These are phyloP conservation scores for Leccinum pachyderme DNA, from an alignment of 1,284 basidiomycete genomes.

Conservation along the genomic window DNA sequence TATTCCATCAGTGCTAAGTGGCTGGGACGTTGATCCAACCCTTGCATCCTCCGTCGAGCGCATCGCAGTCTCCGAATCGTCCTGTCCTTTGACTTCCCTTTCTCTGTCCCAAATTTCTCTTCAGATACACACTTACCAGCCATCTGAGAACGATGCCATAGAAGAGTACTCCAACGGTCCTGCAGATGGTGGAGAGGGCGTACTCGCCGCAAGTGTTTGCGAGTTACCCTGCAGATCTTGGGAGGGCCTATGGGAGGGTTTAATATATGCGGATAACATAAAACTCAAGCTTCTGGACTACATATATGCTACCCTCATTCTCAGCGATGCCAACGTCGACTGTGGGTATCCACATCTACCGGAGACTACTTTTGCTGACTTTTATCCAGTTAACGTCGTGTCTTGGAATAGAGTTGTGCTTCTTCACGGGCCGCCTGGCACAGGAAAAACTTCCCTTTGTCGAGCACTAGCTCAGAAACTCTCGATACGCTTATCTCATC, in stretches of 20 bases:
- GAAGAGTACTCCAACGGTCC: constrained; percentile 79
- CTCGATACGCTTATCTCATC: constrained; percentile 82
- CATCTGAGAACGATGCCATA: constrained; percentile 63
- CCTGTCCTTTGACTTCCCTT: constrained; percentile 54
- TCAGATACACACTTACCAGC: constrained; percentile 87
- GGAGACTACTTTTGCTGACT: constrained; percentile 4
- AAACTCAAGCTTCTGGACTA: constrained; percentile 90
- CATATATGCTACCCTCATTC: constrained; percentile 88
- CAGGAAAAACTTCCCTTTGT: constrained; percentile 96
- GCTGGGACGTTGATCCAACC: constrained; percentile 73
- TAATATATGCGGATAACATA: constrained; percentile 89
- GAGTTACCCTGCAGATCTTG: constrained; percentile 80
- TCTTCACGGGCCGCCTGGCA: constrained; percentile 95
- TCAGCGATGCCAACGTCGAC: constrained; percentile 88
- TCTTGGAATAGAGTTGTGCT: constrained; percentile 95
- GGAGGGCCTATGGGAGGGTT: constrained; percentile 89
- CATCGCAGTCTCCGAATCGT: constrained; percentile 72
- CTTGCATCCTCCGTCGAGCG: constrained; percentile 75
- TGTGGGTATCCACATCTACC: constrained; percentile 47
- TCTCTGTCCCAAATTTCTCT: constrained; percentile 59
- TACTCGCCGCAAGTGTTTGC: constrained; percentile 83
- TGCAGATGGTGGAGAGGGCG: constrained; percentile 58
- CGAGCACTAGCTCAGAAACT: constrained; percentile 95
- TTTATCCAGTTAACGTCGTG: constrained; percentile 74
- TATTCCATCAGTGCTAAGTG: constrained; percentile 63